phyloP scores from a whole-genome alignment of 2,329 filamentous ascomycete species.

The Beauveria scarabaeidicola region DNA sequence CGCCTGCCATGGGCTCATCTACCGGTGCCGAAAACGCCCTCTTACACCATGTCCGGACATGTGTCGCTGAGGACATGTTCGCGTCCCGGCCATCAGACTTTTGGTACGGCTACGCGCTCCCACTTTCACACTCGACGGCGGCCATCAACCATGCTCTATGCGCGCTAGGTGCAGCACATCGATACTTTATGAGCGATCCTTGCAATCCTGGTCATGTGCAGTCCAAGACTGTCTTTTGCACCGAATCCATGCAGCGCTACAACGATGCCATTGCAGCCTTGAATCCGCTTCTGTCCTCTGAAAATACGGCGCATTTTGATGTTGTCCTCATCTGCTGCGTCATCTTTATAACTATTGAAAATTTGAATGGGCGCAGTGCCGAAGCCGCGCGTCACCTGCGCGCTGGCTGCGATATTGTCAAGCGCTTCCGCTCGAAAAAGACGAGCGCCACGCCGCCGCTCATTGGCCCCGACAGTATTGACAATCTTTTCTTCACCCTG shows the following conservation, averaged over 20 bases:
- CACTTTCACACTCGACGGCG: background rate
- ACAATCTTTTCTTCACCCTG: background rate
- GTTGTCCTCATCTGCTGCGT: conserved; percentile 17
- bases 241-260: conserved; percentile 15
- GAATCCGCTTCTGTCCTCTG: conserved; percentile 15
- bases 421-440: conserved; percentile 3
- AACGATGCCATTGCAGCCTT: conserved; percentile 16
- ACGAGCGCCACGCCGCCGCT: background rate
- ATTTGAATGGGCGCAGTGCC: conserved; percentile 15
- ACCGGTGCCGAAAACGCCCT: background rate
- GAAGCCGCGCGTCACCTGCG: conserved; percentile 17
- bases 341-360: conserved; percentile 19
- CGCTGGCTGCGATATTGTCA: conserved; percentile 14
- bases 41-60: background rate
- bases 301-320: conserved; percentile 12
- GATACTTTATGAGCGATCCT: background rate
- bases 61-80: background rate
- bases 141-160: background rate
- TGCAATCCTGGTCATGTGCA: too few relatives aligned
- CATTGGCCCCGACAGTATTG: background rate
- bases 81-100: background rate
- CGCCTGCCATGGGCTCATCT: background rate
- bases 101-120: background rate
- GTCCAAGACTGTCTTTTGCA: background rate
- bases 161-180: background rate